These are phyloP conservation scores for Basipetospora sp. DNA, from an alignment of 2,329 filamentous ascomycete species.

Conservation along the genomic window DNA sequence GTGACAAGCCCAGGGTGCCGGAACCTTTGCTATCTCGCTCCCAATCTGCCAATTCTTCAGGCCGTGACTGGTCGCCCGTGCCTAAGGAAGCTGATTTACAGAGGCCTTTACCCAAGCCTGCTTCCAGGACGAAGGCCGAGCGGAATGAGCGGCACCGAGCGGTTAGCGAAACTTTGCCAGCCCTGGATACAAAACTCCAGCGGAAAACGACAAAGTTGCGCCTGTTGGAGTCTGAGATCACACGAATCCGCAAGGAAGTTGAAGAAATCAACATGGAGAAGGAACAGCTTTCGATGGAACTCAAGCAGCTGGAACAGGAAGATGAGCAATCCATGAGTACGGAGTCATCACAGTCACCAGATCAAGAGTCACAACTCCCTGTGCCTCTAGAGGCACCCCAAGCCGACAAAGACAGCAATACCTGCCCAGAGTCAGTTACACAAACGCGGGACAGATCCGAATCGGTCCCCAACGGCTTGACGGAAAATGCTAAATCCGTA, in stretches of 20 bases:
- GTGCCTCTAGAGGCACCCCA: too few relatives aligned
- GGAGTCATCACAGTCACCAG: too few relatives aligned
- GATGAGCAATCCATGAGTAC: neutral
- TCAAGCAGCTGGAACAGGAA: constrained; percentile 2
- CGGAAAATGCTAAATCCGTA: too few relatives aligned
- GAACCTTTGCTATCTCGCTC: neutral
- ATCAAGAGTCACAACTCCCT: too few relatives aligned
- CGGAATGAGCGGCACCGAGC: constrained; percentile 1
- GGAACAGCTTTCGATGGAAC: neutral
- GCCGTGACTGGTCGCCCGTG: constrained; percentile 1
- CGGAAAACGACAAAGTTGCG: constrained; percentile 1
- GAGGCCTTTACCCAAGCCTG: neutral
- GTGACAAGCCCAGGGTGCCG: constrained; percentile 8
- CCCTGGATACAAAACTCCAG: neutral
- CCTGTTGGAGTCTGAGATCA: constrained; percentile 4
- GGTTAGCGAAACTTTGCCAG: constrained; percentile 1
- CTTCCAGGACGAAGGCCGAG: neutral
- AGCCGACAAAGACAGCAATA: too few relatives aligned
- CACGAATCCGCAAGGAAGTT: constrained; percentile 2
- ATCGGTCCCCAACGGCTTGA: too few relatives aligned
- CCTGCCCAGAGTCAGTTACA: too few relatives aligned
- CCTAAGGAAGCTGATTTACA: constrained; percentile 11
- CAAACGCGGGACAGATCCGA: too few relatives aligned
- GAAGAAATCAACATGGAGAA: constrained; percentile 1
- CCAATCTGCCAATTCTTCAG: neutral